Evolutionary conservation across 1,139 yeast species (phyloP).

Genomic region (Suhomyces kunorum): DNA sequence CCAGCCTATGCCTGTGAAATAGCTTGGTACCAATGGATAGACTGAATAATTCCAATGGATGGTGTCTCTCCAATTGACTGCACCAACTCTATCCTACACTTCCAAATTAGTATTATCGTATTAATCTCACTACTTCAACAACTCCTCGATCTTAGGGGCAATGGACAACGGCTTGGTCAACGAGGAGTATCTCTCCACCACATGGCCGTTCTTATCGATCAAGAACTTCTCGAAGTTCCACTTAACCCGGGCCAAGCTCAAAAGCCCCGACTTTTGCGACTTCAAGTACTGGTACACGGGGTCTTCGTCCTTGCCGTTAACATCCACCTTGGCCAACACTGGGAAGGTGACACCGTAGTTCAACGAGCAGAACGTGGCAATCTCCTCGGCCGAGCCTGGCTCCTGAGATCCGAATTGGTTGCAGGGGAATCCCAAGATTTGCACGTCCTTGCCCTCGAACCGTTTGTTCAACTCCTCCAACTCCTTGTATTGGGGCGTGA

Average conservation of each 20-base stretch:
- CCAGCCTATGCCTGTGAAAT: too few relatives aligned
- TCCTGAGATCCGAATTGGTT: constrained; percentile 64
- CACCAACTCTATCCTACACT: too few relatives aligned
- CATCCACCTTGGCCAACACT: constrained; percentile 80
- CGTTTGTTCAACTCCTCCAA: constrained; percentile 80
- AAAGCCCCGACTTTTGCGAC: constrained; percentile 43
- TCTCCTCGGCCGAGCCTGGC: constrained; percentile 45
- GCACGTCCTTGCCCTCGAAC: constrained; percentile 74
- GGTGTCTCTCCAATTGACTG: too few relatives aligned
- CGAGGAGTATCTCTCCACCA: constrained; percentile 45
- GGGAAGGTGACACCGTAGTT: constrained; percentile 75
- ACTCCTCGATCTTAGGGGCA: constrained; percentile 40
- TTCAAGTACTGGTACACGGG: constrained; percentile 82
- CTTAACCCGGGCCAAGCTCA: constrained; percentile 49
- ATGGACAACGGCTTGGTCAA: constrained; percentile 44
- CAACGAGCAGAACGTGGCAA: constrained; percentile 41
- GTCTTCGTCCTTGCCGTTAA: constrained; percentile 79
- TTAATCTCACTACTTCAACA: constrained; percentile 23
- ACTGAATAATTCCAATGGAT: too few relatives aligned
- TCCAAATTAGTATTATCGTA: not conserved
- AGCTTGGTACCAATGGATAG: too few relatives aligned
- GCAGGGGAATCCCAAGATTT: constrained; percentile 85
- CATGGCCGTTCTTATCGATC: constrained; percentile 47
- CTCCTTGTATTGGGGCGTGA: constrained; percentile 79
- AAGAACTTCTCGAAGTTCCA: constrained; percentile 56